A percentile compares a stretch with the other conserved stretches of the same genome.
phyloP scores from a whole-genome alignment of 2,329 filamentous ascomycete species.

The Fusarium udum region DNA sequence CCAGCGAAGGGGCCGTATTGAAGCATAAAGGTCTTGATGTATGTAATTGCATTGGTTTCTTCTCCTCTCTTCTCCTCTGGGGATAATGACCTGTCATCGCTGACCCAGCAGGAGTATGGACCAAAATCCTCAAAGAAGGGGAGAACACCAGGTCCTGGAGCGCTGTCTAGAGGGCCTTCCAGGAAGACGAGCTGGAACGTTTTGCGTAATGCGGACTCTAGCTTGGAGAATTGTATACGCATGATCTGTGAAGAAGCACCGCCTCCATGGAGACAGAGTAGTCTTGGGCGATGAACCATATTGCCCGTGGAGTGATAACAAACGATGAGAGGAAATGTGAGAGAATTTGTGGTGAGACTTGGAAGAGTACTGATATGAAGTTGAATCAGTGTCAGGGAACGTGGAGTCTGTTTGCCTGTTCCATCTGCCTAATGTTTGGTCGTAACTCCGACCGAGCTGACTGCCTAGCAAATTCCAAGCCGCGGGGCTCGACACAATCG shows the following conservation, averaged over 20 bases:
- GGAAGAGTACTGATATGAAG: background rate
- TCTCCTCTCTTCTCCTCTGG: background rate
- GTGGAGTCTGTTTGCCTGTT: background rate
- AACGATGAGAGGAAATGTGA: background rate
- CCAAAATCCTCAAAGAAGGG: background rate
- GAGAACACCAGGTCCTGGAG: background rate
- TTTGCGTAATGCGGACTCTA: background rate
- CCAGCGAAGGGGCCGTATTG: conserved; percentile 1
- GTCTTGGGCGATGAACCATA: background rate
- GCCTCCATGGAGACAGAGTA: conserved; percentile 1
- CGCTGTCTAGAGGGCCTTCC: background rate
- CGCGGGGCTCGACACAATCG: background rate
- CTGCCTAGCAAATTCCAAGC: background rate
- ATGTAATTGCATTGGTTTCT: background rate
- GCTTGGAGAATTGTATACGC: background rate
- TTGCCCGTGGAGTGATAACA: background rate
- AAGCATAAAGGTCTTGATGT: background rate
- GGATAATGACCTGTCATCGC: background rate
- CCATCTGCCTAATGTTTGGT: background rate
- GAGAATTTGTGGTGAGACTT: background rate
- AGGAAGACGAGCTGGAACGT: background rate
- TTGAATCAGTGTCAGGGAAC: background rate
- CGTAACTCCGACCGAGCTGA: background rate
- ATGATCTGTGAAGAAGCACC: conserved; percentile 1
- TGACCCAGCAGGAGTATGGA: conserved; percentile 8